Conservation (phyloP, 169 alveolate species). For the Eimeria maxima region DNA sequence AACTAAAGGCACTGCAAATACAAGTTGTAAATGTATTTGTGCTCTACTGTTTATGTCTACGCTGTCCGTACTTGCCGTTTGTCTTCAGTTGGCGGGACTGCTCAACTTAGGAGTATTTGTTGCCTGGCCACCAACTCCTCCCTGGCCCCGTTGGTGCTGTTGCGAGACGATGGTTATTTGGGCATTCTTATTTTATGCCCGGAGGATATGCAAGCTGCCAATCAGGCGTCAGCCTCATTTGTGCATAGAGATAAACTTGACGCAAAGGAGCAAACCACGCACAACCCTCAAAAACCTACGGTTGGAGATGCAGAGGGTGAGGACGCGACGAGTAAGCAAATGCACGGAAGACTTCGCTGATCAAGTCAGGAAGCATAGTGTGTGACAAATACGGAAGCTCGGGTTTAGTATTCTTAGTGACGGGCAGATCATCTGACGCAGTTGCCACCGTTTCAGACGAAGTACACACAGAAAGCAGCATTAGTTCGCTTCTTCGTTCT, state of each 20-base stretch:
- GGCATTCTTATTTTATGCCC: not conserved
- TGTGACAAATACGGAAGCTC: not conserved
- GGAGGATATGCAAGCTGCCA: constrained; percentile 8
- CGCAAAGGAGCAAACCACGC: not conserved
- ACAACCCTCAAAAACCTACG: not conserved
- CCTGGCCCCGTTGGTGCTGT: constrained; percentile 10
- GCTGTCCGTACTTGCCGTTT: not conserved
- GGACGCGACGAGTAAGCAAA: not conserved
- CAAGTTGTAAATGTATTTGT: not conserved
- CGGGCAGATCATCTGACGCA: not conserved
- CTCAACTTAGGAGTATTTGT: constrained; percentile 23
- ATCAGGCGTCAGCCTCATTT: constrained; percentile 15
- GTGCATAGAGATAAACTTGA: not conserved
- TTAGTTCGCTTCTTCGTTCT: not conserved
- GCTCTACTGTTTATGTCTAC: not conserved
- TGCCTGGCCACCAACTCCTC: constrained; percentile 7
- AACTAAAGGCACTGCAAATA: not conserved
- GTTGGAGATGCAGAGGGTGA: not conserved
- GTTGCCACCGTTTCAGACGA: not conserved
- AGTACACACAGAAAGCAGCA: not conserved
- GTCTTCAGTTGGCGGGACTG: constrained; percentile 11
- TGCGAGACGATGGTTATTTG: constrained; percentile 29
- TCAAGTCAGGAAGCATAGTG: not conserved
- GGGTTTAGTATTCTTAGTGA: not conserved
- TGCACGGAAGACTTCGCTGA: not conserved